Base-by-base conservation (phyloP, 345 rosid genomes). In the Lepidium africanum region DNA sequence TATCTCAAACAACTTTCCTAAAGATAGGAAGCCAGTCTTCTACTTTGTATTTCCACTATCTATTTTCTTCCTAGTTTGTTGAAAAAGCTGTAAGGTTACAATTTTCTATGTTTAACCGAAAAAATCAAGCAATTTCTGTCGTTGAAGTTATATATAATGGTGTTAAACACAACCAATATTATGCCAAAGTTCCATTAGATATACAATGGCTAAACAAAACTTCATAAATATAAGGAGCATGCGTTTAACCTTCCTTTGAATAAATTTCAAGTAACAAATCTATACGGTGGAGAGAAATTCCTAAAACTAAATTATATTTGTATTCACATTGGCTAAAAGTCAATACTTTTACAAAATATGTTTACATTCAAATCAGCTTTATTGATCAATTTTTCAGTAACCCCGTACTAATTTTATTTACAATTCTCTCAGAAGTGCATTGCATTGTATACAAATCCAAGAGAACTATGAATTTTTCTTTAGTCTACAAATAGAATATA, bases 391-490 rank as follows among this genome's bases (percentile, higher is more conserved):
- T 48, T 50, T 48, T 7, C 59, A 48, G 56, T 41, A 25, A 36
- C n/a, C 8, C 19, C 23, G 9, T 5, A 27, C 57, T 63, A 16
- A 21, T 30, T 17, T 47, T 57, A 54, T 64, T 23, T 9, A 47
- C 3, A 47, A 13, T 40, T 39, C 50, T 47, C 49, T 10, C 0
- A 42, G 52, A 42, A 17, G 16, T 38, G 37, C 15, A 30, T 59
- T 16, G 17, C 41, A 27, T 25, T 54, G 63, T 45, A 63, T 39
- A 25, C 45, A 55, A 45, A 71, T 17, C 65, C 71, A 64, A 48
- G 65, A 65, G 45, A 54, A 36, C 12, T 17, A 9, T 11, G 38
- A 54, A 40, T 9, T 70, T n/a, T 27, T 17, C 6, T 9, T 11
- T 30, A 60, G 35, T 9, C 61, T 70, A 59, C 40, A 50, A 30